A percentile compares a stretch with the other conserved stretches of the same genome.
Conservation (phyloP, 2,329 filamentous ascomycete species). For the Nothopassalora personata region DNA sequence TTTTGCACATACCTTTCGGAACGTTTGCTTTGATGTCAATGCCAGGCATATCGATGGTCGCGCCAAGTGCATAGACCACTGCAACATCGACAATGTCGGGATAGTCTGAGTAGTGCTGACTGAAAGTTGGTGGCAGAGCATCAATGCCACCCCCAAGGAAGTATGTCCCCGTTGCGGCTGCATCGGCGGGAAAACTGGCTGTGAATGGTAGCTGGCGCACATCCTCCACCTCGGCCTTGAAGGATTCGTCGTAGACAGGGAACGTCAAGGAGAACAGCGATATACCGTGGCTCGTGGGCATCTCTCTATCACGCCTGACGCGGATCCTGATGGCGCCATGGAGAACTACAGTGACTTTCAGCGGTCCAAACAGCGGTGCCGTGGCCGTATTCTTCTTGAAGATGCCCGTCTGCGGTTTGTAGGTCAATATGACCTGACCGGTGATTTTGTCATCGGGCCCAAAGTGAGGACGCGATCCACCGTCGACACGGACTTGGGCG, state of each 20-base stretch:
- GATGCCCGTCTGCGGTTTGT: slow-evolving; percentile 8
- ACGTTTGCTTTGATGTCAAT: slow-evolving; percentile 15
- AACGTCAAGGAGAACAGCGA: slow-evolving; percentile 8
- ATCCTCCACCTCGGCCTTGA: slow-evolving; percentile 12
- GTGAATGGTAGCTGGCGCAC: slow-evolving; percentile 11
- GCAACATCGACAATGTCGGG: slow-evolving; percentile 16
- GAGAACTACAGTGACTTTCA: slow-evolving; percentile 10
- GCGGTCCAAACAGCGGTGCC: slow-evolving; percentile 17
- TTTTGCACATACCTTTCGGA: not conserved
- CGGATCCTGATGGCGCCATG: slow-evolving; percentile 11
- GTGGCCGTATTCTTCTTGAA: slow-evolving; percentile 15
- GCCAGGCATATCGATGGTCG: slow-evolving; percentile 14
- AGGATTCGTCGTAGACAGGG: slow-evolving; percentile 14
- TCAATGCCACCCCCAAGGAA: not conserved
- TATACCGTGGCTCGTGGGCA: slow-evolving; percentile 14
- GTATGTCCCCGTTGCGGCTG: not conserved
- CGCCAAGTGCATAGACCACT: slow-evolving; percentile 11
- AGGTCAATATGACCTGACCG: slow-evolving; percentile 11
- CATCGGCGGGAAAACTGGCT: slow-evolving; percentile 8
- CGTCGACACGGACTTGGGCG: slow-evolving; percentile 9
- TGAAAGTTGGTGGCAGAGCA: slow-evolving; percentile 12
- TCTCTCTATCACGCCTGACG: slow-evolving; percentile 11
- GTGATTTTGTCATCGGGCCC: slow-evolving; percentile 13
- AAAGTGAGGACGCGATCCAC: slow-evolving; percentile 7
- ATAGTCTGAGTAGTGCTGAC: slow-evolving; percentile 11